Conservation (phyloP, 768 basidiomycete genomes). For the Suillus placidus region DNA sequence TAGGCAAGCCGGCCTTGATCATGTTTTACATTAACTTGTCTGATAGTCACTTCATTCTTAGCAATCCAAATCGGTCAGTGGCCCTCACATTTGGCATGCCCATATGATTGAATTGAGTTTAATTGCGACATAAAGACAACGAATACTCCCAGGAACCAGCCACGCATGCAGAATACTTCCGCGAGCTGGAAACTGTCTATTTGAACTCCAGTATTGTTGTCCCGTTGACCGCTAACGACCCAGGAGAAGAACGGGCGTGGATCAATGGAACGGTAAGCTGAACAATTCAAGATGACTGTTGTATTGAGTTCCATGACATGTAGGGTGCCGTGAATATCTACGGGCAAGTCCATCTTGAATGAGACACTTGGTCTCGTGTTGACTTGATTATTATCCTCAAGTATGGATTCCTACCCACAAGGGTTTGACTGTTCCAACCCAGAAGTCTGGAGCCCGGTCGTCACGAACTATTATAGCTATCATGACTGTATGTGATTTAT, state of each 20-base stretch:
- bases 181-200: constrained; percentile 59
- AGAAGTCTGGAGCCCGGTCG: constrained; percentile 62
- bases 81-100: not conserved
- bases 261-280: constrained; percentile 65
- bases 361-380: not conserved
- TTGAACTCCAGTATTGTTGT: constrained; percentile 60
- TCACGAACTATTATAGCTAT: constrained; percentile 64
- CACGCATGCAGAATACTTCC: constrained; percentile 59
- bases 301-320: not conserved
- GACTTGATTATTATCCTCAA: constrained; percentile 19
- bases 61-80: constrained; percentile 59
- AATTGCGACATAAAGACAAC: constrained; percentile 53
- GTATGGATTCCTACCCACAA: constrained; percentile 75
- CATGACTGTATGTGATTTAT: constrained; percentile 47
- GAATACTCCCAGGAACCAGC: constrained; percentile 62
- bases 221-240: constrained; percentile 77
- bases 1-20: constrained; percentile 46
- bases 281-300: not conserved
- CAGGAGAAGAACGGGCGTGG: constrained; percentile 58
- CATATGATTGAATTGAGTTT: not conserved
- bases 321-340: constrained; percentile 78
- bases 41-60: constrained; percentile 23
- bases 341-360: constrained; percentile 46
- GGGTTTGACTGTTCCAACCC: constrained; percentile 82
- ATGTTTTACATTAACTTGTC: not conserved